phyloP scores from a whole-genome alignment of 805 yeast genomes.

The Ogataea ramenticola region DNA sequence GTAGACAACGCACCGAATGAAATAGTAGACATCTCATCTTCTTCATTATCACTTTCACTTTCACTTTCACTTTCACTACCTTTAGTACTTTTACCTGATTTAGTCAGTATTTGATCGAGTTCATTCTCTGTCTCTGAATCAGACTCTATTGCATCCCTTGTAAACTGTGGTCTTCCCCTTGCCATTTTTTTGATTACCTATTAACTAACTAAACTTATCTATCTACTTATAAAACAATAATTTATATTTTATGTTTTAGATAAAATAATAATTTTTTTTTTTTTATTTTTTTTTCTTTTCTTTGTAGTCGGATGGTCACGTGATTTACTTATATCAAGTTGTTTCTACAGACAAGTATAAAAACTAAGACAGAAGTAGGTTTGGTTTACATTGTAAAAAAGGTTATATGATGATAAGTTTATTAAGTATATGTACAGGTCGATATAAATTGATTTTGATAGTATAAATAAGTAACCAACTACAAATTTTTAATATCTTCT shows the following conservation, averaged over 20 bases:
- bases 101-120: slow-evolving; percentile 3
- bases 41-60: slow-evolving; percentile 11
- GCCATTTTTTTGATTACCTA: neutral
- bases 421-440: neutral
- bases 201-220: too few relatives aligned
- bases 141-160: slow-evolving; percentile 7
- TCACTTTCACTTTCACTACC: slow-evolving; percentile 23
- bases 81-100: neutral
- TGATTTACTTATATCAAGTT: too few relatives aligned
- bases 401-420: too few relatives aligned
- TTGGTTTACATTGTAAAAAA: too few relatives aligned
- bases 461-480: too few relatives aligned
- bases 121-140: slow-evolving; percentile 2
- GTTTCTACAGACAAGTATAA: too few relatives aligned
- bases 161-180: slow-evolving; percentile 14
- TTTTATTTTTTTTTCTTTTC: too few relatives aligned
- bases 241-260: too few relatives aligned
- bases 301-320: too few relatives aligned
- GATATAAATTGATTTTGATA: neutral
- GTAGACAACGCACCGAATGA: slow-evolving; percentile 59
- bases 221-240: too few relatives aligned
- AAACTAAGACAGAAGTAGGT: too few relatives aligned
- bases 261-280: too few relatives aligned
- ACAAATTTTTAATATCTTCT: slow-evolving; percentile 47
- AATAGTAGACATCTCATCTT: slow-evolving; percentile 44